These are phyloP conservation scores for Fusarium sp. DNA, from an alignment of 2,329 filamentous ascomycete species.

Conservation along the genomic window DNA sequence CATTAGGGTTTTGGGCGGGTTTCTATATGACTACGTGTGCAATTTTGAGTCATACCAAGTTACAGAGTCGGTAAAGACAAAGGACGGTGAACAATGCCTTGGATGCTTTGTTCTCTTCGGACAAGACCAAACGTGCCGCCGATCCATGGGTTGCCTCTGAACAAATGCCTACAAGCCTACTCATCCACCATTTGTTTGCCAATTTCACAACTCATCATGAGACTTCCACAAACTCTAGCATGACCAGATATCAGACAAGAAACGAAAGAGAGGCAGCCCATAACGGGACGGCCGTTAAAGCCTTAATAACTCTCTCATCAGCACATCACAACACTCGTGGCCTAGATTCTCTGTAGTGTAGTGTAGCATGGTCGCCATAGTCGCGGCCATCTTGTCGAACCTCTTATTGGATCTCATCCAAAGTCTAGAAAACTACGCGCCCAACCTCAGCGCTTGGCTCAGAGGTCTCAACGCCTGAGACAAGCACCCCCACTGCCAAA, in stretches of 20 bases:
- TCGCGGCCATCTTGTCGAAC: neutral
- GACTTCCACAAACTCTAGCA: neutral
- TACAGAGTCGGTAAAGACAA: neutral
- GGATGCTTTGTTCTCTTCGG: constrained; percentile 12
- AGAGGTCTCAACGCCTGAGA: constrained; percentile 16
- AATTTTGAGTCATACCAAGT: neutral
- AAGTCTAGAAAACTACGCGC: constrained; percentile 23
- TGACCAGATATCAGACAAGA: constrained; percentile 2
- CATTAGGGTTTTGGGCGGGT: neutral
- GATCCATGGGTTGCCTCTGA: constrained; percentile 4
- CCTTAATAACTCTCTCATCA: constrained; percentile 12
- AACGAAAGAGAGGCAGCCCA: constrained; percentile 35
- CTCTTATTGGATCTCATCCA: constrained; percentile 17
- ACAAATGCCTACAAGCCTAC: neutral
- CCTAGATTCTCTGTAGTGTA: neutral
- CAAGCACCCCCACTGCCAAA: constrained; percentile 6
- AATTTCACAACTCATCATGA: neutral
- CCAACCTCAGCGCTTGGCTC: constrained; percentile 27
- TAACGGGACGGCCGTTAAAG: constrained; percentile 9
- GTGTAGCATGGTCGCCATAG: neutral
- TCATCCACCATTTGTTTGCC: neutral
- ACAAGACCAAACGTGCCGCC: neutral
- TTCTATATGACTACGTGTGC: constrained; percentile 4
- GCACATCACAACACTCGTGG: neutral
- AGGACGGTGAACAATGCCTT: neutral